Evolutionary conservation across 2,329 filamentous ascomycete species (phyloP).

Genomic region (Phialophora expanda): DNA sequence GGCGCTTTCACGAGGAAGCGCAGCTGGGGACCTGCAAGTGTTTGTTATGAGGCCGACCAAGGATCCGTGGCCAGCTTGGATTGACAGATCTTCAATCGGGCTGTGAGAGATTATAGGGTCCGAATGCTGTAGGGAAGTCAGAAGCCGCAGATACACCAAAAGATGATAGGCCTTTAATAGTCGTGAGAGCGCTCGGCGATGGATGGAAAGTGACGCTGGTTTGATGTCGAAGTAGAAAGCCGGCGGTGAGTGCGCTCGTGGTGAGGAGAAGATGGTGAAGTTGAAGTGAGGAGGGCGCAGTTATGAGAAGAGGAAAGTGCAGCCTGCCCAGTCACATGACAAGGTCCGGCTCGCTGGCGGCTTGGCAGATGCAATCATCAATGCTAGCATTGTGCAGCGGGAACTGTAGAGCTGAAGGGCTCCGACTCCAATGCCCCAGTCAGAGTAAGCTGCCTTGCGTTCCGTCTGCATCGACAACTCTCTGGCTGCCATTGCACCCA

Average conservation of each 20-base stretch:
- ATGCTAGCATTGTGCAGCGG: not conserved
- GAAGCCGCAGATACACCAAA: not conserved
- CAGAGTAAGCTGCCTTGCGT: constrained; percentile 25
- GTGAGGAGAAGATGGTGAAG: constrained; percentile 7
- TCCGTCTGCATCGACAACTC: not conserved
- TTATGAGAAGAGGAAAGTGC: constrained; percentile 20
- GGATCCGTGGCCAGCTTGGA: not conserved
- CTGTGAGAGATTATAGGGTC: not conserved
- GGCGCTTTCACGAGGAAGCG: not conserved
- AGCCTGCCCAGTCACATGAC: constrained; percentile 19
- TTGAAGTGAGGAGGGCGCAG: constrained; percentile 16
- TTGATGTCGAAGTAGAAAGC: not conserved
- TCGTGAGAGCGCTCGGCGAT: not conserved
- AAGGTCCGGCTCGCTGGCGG: not conserved
- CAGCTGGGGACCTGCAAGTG: not conserved
- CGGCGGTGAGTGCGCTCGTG: not conserved
- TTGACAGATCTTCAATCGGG: not conserved
- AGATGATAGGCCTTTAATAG: not conserved
- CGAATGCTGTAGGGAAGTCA: not conserved
- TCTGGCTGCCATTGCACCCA: not conserved
- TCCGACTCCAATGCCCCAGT: constrained; percentile 15
- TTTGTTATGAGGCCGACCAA: not conserved
- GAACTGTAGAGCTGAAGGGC: constrained; percentile 7
- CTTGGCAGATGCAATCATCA: constrained; percentile 22
- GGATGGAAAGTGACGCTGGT: not conserved